phyloP scores from a whole-genome alignment of 177 flowering plant species.

The Vitis hybrid region DNA sequence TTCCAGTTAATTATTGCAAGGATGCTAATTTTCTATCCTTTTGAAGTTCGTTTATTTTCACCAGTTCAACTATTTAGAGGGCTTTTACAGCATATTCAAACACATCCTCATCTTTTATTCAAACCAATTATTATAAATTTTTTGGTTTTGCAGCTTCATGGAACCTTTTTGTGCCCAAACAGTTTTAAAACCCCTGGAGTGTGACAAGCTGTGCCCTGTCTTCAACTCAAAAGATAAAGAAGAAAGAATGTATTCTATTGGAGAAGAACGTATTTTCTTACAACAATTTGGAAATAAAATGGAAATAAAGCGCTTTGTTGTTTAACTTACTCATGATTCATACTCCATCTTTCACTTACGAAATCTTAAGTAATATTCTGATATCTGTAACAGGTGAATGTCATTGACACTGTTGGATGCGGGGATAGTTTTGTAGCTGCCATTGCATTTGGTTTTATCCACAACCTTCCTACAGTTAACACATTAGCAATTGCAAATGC shows the following conservation, averaged over 20 bases:
- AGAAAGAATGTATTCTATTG: too few relatives aligned
- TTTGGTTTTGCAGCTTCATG: neutral
- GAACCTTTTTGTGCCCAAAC: neutral
- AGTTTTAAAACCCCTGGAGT: neutral
- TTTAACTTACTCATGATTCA: neutral
- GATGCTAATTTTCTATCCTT: too few relatives aligned
- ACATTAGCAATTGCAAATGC: slow-evolving; percentile 88
- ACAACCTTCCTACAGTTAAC: slow-evolving; percentile 53
- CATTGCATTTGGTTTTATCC: slow-evolving; percentile 76
- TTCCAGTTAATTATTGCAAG: neutral
- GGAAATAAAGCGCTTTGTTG: too few relatives aligned
- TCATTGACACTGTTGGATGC: slow-evolving; percentile 95
- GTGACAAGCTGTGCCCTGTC: too few relatives aligned
- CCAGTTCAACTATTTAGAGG: too few relatives aligned
- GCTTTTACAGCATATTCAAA: too few relatives aligned
- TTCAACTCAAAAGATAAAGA: too few relatives aligned
- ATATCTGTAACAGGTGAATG: slow-evolving; percentile 62
- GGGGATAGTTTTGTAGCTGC: slow-evolving; percentile 99
- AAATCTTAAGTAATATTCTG: neutral
- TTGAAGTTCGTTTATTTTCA: too few relatives aligned
- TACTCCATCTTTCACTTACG: neutral
- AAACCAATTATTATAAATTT: neutral
- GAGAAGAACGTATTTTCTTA: too few relatives aligned
- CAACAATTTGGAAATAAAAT: too few relatives aligned
- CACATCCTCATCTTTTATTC: too few relatives aligned